Evolutionary conservation across 192 early-diverging fungal genomes (phyloP).

Genomic region (Paraglomus brasilianum): DNA sequence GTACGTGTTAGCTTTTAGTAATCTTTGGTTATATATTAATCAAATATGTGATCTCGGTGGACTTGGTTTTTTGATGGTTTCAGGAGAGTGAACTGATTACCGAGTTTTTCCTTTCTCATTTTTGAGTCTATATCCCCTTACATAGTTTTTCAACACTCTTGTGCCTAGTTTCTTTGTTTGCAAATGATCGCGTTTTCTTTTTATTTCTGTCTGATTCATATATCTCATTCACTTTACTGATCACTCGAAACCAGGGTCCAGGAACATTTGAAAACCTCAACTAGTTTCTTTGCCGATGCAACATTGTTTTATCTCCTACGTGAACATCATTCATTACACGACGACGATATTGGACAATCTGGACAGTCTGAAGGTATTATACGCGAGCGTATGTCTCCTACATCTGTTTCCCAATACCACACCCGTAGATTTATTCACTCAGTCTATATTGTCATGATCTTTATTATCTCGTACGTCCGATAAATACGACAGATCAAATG

Average conservation of each 20-base stretch:
- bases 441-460: background rate
- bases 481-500: too few species aligned
- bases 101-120: too few species aligned
- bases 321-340: constrained; percentile 2
- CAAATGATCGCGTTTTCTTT: too few species aligned
- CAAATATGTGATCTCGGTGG: too few species aligned
- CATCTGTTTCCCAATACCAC: background rate
- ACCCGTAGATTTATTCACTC: background rate
- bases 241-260: background rate
- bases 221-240: too few species aligned
- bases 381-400: background rate
- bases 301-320: constrained; percentile 25
- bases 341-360: background rate
- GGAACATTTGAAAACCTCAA: constrained; percentile 16
- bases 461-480: too few species aligned
- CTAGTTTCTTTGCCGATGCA: constrained; percentile 22
- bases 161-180: background rate
- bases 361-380: background rate
- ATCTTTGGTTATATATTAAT: too few species aligned
- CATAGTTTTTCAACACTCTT: background rate
- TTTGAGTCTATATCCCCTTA: background rate
- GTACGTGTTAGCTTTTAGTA: too few species aligned
- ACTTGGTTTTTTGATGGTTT: too few species aligned
- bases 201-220: too few species aligned
- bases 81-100: too few species aligned